phyloP scores from a whole-genome alignment of 1,284 basidiomycete species.

The Macrocystidia cucumis region DNA sequence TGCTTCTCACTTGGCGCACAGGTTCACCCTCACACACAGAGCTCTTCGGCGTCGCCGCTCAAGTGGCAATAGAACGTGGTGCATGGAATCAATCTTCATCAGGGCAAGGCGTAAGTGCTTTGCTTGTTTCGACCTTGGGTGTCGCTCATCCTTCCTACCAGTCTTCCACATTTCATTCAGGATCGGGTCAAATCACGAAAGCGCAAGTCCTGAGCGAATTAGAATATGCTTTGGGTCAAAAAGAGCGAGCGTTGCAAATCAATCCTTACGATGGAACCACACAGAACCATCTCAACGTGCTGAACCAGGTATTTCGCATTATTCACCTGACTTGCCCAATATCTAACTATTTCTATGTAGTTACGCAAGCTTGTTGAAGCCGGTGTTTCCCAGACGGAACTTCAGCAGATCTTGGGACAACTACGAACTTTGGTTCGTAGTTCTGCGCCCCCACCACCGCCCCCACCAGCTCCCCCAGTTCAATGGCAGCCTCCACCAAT shows the following conservation, averaged over 20 bases:
- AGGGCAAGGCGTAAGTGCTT: constrained; percentile 24
- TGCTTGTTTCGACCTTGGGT: not conserved
- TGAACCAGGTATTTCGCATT: constrained; percentile 57
- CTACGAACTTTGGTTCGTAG: constrained; percentile 59
- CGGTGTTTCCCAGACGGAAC: constrained; percentile 74
- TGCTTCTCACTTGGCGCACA: constrained; percentile 88
- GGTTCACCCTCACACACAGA: constrained; percentile 75
- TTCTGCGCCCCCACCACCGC: constrained; percentile 25
- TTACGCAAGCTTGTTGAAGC: constrained; percentile 71
- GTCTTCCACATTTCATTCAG: constrained; percentile 20
- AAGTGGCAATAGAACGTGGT: constrained; percentile 69
- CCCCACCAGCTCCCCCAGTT: constrained; percentile 15
- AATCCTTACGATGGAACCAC: constrained; percentile 61
- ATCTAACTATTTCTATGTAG: constrained; percentile 29
- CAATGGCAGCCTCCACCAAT: constrained; percentile 13
- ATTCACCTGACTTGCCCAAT: constrained; percentile 2
- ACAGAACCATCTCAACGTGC: constrained; percentile 59
- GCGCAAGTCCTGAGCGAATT: constrained; percentile 75
- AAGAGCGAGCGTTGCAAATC: constrained; percentile 56
- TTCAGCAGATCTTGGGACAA: constrained; percentile 74
- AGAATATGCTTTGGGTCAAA: constrained; percentile 70
- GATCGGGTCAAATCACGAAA: constrained; percentile 47
- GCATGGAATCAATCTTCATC: constrained; percentile 58
- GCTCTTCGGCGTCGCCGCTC: constrained; percentile 72
- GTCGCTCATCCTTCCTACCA: constrained; percentile 7